A percentile compares a stretch with the other conserved stretches of the same genome.
These are phyloP conservation scores for Tricholoma terreum DNA, from an alignment of 768 basidiomycete genomes.

Conservation along the genomic window DNA sequence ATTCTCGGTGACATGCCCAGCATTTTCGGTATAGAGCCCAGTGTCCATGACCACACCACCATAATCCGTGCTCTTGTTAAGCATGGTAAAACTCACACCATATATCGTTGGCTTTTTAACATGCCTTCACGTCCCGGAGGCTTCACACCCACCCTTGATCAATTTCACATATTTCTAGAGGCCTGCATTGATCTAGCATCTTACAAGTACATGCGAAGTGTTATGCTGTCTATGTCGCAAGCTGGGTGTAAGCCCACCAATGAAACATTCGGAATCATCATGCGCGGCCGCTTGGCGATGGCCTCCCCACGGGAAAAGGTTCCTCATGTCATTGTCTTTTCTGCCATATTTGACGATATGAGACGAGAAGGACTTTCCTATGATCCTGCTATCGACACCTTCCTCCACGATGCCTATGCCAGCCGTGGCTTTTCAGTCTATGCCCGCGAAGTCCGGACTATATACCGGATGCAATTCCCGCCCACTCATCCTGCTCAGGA, in stretches of 20 bases:
- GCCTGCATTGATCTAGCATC: constrained; percentile 29
- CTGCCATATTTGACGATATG: constrained; percentile 46
- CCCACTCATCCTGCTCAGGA: constrained; percentile 15
- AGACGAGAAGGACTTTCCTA: constrained; percentile 40
- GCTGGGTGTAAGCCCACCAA: constrained; percentile 42
- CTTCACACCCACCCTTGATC: constrained; percentile 44
- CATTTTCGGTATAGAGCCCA: constrained; percentile 44
- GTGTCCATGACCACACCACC: constrained; percentile 44
- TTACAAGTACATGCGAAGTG: constrained; percentile 32
- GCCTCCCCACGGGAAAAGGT: constrained; percentile 24
- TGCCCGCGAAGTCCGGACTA: constrained; percentile 36
- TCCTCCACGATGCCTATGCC: constrained; percentile 43
- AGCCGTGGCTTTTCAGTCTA: constrained; percentile 32
- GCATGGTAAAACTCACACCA: constrained; percentile 40
- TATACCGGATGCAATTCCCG: constrained; percentile 33
- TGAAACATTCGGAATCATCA: constrained; percentile 47
- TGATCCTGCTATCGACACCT: constrained; percentile 37
- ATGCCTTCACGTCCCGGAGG: constrained; percentile 51
- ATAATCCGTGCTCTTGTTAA: constrained; percentile 49
- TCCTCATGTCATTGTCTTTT: constrained; percentile 34
- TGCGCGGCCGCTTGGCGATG: constrained; percentile 39
- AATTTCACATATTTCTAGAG: constrained; percentile 55
- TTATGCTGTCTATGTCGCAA: constrained; percentile 34
- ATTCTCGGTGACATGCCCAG: constrained; percentile 48
- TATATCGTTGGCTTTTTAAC: constrained; percentile 48